These are phyloP conservation scores for Ilyonectria mors-panacis DNA, from an alignment of 2,329 filamentous ascomycete species.

Conservation along the genomic window DNA sequence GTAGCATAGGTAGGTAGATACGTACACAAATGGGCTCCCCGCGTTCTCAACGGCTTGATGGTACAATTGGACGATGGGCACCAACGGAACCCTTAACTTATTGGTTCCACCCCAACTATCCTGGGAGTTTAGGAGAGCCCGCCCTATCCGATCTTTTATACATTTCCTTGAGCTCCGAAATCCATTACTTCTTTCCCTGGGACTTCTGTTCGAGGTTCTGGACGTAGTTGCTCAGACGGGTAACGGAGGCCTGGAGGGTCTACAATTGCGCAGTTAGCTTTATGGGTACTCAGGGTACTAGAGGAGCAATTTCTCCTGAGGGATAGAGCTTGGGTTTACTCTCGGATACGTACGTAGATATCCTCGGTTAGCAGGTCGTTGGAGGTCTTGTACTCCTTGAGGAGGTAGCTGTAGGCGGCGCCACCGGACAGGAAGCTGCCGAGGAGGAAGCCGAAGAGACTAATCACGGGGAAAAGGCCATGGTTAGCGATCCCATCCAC, in stretches of 20 bases:
- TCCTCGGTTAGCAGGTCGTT: constrained; percentile 96
- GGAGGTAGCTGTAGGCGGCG: constrained; percentile 90
- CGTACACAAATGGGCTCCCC: constrained; percentile 27
- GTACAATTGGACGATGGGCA: constrained; percentile 22
- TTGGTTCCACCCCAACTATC: constrained; percentile 32
- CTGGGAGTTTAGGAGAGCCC: constrained; percentile 19
- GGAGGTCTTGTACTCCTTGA: constrained; percentile 93
- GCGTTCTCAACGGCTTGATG: constrained; percentile 18
- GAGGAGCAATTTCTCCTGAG: constrained; percentile 9
- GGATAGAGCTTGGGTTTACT: not conserved
- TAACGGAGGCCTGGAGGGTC: constrained; percentile 90
- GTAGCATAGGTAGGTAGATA: constrained; percentile 29
- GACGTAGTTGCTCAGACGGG: constrained; percentile 88
- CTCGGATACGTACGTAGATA: constrained; percentile 83
- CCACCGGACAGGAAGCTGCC: constrained; percentile 85
- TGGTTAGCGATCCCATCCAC: constrained; percentile 22
- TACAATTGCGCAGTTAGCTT: constrained; percentile 53
- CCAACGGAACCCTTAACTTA: constrained; percentile 19
- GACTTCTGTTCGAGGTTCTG: constrained; percentile 86
- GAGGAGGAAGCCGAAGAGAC: constrained; percentile 91
- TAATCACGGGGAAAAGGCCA: constrained; percentile 54
- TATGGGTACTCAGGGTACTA: not conserved
- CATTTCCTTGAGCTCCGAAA: constrained; percentile 30
- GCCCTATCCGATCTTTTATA: constrained; percentile 38
- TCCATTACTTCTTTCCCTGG: constrained; percentile 76